Base-by-base conservation (phyloP, 2,329 filamentous ascomycete genomes). In the Rhinocladiella similis region DNA sequence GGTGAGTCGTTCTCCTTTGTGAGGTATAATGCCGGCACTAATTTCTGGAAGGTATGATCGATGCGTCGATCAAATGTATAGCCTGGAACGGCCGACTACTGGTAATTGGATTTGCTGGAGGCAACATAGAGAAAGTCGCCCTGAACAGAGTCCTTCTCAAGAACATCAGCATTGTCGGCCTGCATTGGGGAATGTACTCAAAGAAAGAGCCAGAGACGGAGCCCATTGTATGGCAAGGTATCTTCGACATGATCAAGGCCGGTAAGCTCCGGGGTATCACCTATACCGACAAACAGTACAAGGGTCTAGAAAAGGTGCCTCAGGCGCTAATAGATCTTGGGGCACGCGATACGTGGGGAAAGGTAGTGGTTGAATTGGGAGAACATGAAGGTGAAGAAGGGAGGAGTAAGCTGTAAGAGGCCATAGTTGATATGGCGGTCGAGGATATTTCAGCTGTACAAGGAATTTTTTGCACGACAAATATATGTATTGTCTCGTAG, bases 91-190 rank as follows among this genome's bases (percentile, higher is more conserved):
- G 90, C 1, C 83, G 92, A 12, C 81, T 97, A 53, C 75, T 97
- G 42, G 85, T 97, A 4, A 87, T 97, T 64, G 93, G 93, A 0
- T 97, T 97, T 69, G 91, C 92, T 0, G 89, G 86, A 0, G 90
- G 90, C 0, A 80, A 79, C 49, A 96, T 97, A 64, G 93, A 97
- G 75, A 95, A 94, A 76, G 84, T 97, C 41, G 89, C 91, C 12
- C 85, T 95, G 77, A 97, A 97, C 73, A 87, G 93, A 72, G 90
- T 97, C 22, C 74, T 97, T 60, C 76, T 97, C 65, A 97, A 97
- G 82, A 97, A 97, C 71, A 93, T 97, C 62, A 88, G 85, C 61
- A 78, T 97, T 12, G 89, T 97, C 1, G 93, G 93, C 1, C 77
- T 97, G 67, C 90, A 96, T 75, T 97, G 93, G 93, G 93, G 93